Conservation (phyloP, 306 rosid species). For the Neltuma alba region DNA sequence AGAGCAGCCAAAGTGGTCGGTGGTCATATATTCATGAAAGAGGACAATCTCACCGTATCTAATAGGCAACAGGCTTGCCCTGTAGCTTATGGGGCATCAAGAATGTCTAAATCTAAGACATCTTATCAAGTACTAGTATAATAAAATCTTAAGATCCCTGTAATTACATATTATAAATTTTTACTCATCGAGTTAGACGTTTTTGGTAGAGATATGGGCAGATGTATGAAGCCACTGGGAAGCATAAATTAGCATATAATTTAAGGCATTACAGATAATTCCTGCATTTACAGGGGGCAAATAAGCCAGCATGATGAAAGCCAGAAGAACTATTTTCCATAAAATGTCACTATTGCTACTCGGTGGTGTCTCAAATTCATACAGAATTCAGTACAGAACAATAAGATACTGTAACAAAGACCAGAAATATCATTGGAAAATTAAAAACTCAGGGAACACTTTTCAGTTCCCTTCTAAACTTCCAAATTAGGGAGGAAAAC, state of each 20-base stretch:
- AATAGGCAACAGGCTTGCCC: background rate
- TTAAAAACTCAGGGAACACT: background rate
- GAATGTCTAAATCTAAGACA: constrained; percentile 5
- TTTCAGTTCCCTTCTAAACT: background rate
- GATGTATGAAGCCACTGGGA: background rate
- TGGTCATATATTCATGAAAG: background rate
- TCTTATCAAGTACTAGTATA: constrained; percentile 11
- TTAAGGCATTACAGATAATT: background rate
- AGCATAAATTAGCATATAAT: constrained; percentile 7
- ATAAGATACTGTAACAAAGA: background rate
- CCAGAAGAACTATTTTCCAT: background rate
- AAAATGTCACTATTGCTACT: background rate
- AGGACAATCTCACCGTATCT: background rate
- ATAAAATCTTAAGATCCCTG: background rate
- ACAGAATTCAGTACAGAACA: background rate
- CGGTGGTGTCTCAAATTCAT: background rate
- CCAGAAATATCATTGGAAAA: background rate
- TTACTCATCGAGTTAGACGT: background rate
- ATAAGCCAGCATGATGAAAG: background rate
- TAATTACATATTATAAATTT: background rate
- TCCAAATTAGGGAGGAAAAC: background rate
- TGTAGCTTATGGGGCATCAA: background rate
- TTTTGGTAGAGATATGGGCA: background rate
- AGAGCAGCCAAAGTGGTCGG: background rate
- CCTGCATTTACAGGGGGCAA: background rate